Evolutionary conservation across 2,329 filamentous ascomycete genomes (phyloP), one percentile per base, ranked within the genome.

Genomic region (Aspergillus transmontanensis): DNA sequence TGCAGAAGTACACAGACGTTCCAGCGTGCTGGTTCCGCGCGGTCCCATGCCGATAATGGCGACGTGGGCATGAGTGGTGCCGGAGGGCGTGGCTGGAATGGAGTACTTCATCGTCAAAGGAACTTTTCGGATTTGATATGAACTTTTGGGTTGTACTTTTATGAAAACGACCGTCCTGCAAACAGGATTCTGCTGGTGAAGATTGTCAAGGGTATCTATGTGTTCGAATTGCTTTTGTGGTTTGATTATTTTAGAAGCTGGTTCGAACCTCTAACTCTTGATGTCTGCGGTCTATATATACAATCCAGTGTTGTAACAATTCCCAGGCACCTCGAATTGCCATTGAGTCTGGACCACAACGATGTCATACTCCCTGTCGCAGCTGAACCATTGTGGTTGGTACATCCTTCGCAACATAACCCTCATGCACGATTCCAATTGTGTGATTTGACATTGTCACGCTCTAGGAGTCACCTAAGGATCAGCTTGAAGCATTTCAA

Each of bases 61-160:
- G 23, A 55, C 21, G 32, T 55, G 51, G 32, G 32, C 51, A 39
- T 55, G 32, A 7, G 51, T 9, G 32, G 48, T 51, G 1, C 51
- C 51, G 11, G 51, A 39, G 51, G 51, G 51, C 10, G n/a, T 21
- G 51, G 34, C 11, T 55, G 51, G 51, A 19, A 39, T 14, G 7
- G 34, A 26, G 34, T 55, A 55, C 21, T 39, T 55, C 51, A 55
- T 55, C 32, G 12, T 39, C 30, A 23, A 54, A 65, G 23, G n/a
- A 28, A 5, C 4, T 26, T 51, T 51, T 32, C 16, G 16, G 11
- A 3, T n/a, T 32, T 6, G 23, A 28, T 48, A 3, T 16, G 45
- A 48, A 48, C 12, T 48, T 28, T 48, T 48, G 45, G 7, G 3
- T 32, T 21, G 28, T 1, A 51, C 14, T 32, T 14, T n/a, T 14